Conservation (phyloP, 1,284 basidiomycete species). For the Rhodotorula sp. region DNA sequence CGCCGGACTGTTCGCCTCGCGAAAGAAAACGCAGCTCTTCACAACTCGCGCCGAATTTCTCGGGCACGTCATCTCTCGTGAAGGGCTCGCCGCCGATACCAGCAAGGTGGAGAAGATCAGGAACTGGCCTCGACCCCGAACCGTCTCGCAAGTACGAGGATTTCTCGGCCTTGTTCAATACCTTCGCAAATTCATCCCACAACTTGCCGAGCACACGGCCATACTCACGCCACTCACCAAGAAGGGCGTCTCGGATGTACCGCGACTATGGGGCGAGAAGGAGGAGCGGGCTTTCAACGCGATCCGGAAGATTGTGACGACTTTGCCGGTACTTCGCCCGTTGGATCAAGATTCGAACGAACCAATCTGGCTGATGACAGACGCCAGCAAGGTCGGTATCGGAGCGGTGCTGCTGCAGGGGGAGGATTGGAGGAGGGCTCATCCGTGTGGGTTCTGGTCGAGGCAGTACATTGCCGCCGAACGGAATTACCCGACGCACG, state of each 20-base stretch:
- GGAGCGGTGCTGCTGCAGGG: conserved; percentile 29
- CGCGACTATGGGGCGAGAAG: neutral
- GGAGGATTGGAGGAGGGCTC: conserved; percentile 10
- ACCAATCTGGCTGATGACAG: conserved; percentile 15
- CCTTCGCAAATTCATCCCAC: conserved; percentile 49
- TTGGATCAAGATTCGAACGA: conserved; percentile 43
- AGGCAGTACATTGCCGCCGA: conserved; percentile 25
- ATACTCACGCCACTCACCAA: conserved; percentile 49
- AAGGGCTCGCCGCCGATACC: conserved; percentile 49
- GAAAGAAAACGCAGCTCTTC: conserved; percentile 48
- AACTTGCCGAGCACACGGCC: conserved; percentile 47
- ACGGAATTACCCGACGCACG: conserved; percentile 32
- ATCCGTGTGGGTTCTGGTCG: conserved; percentile 29
- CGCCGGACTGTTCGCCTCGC: conserved; percentile 44
- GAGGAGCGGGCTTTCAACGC: conserved; percentile 44
- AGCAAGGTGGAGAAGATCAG: conserved; percentile 48
- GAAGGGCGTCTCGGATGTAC: conserved; percentile 30
- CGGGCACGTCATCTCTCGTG: conserved; percentile 49
- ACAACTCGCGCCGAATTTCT: conserved; percentile 49
- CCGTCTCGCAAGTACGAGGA: conserved; percentile 44
- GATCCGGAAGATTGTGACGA: conserved; percentile 48
- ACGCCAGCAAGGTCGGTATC: conserved; percentile 13
- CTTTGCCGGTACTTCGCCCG: conserved; percentile 48
- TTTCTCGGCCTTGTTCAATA: conserved; percentile 53
- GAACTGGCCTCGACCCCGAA: conserved; percentile 49